A percentile compares a stretch with the other conserved stretches of the same genome.
Evolutionary conservation across 2,329 filamentous ascomycete genomes (phyloP).

Genomic region (Trichoderma hamatum): DNA sequence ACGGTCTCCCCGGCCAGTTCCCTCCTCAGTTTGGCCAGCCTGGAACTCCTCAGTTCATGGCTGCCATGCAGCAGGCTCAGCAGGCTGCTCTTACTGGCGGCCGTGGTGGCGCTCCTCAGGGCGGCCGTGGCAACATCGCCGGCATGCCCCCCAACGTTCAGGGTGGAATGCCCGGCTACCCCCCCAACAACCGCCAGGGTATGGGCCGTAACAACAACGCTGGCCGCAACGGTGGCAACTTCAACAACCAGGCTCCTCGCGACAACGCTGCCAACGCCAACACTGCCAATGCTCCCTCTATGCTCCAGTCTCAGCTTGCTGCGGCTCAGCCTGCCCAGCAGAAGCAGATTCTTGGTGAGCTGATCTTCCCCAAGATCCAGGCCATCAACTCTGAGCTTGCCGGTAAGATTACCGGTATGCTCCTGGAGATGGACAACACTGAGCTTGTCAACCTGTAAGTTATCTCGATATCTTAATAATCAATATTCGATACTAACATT

Average conservation of each 20-base stretch:
- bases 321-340: conserved; percentile 71
- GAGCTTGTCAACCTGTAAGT: conserved; percentile 96
- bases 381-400: conserved; percentile 92
- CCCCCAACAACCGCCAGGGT: conserved; percentile 58
- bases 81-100: conserved; percentile 63
- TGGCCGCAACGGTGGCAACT: conserved; percentile 50
- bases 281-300: conserved; percentile 38
- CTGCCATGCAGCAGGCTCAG: conserved; percentile 79
- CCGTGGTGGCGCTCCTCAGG: conserved; percentile 65
- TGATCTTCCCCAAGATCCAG: conserved; percentile 98
- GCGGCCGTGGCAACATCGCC: conserved; percentile 73
- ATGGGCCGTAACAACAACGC: conserved; percentile 51
- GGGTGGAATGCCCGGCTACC: conserved; percentile 59
- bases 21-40: conserved; percentile 80
- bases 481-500: conserved; percentile 31
- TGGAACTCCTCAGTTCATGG: conserved; percentile 76
- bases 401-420: conserved; percentile 99
- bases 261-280: conserved; percentile 35
- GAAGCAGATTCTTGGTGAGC: conserved; percentile 98
- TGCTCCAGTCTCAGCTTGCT: conserved; percentile 62
- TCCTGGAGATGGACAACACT: conserved; percentile 97
- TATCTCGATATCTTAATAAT: background rate
- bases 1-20: conserved; percentile 78
- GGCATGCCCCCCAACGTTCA: conserved; percentile 70
- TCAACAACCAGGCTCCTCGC: conserved; percentile 53